phyloP scores from a whole-genome alignment of 2,329 filamentous ascomycete species.

The Botryotinia globosa region DNA sequence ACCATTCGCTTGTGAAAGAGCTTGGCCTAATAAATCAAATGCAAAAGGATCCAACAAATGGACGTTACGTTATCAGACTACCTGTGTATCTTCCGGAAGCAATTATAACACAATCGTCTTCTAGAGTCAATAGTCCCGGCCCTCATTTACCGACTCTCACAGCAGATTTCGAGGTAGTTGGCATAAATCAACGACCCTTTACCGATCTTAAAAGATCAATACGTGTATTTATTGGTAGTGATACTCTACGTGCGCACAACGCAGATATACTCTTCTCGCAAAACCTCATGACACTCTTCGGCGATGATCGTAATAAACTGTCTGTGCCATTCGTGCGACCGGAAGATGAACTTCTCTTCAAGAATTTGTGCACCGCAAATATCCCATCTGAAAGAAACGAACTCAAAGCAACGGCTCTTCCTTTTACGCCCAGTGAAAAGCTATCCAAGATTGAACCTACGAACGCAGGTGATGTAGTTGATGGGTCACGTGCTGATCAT shows the following conservation, averaged over 20 bases:
- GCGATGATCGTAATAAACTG: conserved; percentile 81
- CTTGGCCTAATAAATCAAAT: conserved; percentile 68
- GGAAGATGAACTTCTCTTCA: conserved; percentile 80
- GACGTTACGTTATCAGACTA: conserved; percentile 67
- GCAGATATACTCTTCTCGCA: conserved; percentile 91
- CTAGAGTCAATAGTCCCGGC: conserved; percentile 68
- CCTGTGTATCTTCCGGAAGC: conserved; percentile 90
- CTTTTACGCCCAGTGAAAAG: conserved; percentile 36
- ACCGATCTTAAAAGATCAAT: conserved; percentile 60
- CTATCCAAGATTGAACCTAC: conserved; percentile 29
- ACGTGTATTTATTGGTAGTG: conserved; percentile 86
- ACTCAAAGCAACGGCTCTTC: conserved; percentile 47
- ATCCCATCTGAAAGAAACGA: conserved; percentile 54
- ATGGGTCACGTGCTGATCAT: conserved; percentile 18
- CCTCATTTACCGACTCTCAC: conserved; percentile 80
- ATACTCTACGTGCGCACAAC: conserved; percentile 79
- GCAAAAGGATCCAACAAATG: conserved; percentile 59
- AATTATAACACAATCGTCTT: conserved; percentile 72
- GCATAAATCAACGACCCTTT: conserved; percentile 51
- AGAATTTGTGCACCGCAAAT: conserved; percentile 65
- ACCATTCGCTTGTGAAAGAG: conserved; percentile 69
- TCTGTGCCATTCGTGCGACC: conserved; percentile 90
- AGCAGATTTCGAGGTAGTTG: conserved; percentile 73
- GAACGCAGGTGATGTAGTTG: conserved; percentile 17
- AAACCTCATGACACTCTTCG: conserved; percentile 82